A percentile compares a stretch with the other conserved stretches of the same genome.
These are phyloP conservation scores for Blastomyces percursus DNA, from an alignment of 2,329 filamentous ascomycete species.

Conservation along the genomic window DNA sequence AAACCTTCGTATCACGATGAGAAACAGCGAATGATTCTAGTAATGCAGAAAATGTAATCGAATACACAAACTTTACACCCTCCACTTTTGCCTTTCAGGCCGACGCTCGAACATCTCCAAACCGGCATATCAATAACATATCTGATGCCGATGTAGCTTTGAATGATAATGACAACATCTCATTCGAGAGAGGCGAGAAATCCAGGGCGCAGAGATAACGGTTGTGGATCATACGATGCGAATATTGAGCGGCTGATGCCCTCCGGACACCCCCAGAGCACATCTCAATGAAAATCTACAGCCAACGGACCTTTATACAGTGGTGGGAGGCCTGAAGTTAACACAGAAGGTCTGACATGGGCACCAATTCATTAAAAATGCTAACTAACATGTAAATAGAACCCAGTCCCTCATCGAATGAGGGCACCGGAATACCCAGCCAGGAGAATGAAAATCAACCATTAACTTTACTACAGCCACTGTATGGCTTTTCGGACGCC, in stretches of 20 bases:
- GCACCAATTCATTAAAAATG: background rate
- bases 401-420: background rate
- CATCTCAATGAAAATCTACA: conserved; percentile 1
- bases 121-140: too few relatives aligned
- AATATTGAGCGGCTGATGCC: background rate
- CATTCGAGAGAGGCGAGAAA: background rate
- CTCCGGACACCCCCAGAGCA: background rate
- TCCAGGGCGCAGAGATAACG: background rate
- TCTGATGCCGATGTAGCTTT: too few relatives aligned
- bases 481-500: background rate
- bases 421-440: background rate
- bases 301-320: background rate
- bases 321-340: background rate
- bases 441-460: background rate
- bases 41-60: too few relatives aligned
- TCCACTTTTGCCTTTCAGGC: too few relatives aligned
- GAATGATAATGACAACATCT: too few relatives aligned
- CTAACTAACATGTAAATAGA: background rate
- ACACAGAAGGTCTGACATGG: background rate
- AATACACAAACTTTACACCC: too few relatives aligned
- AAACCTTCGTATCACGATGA: too few relatives aligned
- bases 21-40: too few relatives aligned
- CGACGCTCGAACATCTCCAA: too few relatives aligned
- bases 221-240: background rate
- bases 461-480: background rate